Evolutionary conservation across 164 flowering plant genomes (phyloP), one percentile per base, ranked within the genome.

Genomic region (Vitis labrusca): DNA sequence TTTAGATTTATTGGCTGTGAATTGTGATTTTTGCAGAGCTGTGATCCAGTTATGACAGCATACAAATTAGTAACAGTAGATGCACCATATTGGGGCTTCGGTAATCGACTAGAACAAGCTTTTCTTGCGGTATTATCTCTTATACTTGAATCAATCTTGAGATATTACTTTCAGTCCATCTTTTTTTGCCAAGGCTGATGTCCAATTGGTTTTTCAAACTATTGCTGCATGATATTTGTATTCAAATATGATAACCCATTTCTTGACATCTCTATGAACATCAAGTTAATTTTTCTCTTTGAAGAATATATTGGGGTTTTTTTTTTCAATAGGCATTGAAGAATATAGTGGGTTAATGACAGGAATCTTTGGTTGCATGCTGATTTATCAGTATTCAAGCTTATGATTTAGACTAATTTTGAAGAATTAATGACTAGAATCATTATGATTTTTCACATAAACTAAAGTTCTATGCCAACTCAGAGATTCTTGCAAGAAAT

Each of bases 71-170:
- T 89, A 65, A 89, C 88, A 27, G 29, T 89, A 61, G 90, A 89
- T 81, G 90, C 82, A 51, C 91, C 94, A 16, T 87, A 84, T 73
- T 89, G 91, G 90, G 91, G 94, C 11, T 89, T 89, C 71, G 91
- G 91, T 23, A 82, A 82, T 61, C 81, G 79, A 66, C 75, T 89
- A 61, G 94, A 89, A 58, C 91, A 87, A 77, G 83, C 88, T 73
- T 56, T 87, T 23, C 73, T 89, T 44, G 83, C 87, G 72, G 93
- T 89, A 89, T 50, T 61, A 59, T 64, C 47, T 57, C 71, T 69
- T 61, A 27, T 17, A 51, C 16, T 57, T 29, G n/a, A 53, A 53
- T 27, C 1, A 27, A 44, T n/a, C 14, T n/a, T 17, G 56, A 53
- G 56, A 53, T 53, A 53, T 53, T 53, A 53, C 56, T 53, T 53